Evolutionary conservation across 352 stramenopile species (phyloP).

Genomic region (Phytophthora pini): DNA sequence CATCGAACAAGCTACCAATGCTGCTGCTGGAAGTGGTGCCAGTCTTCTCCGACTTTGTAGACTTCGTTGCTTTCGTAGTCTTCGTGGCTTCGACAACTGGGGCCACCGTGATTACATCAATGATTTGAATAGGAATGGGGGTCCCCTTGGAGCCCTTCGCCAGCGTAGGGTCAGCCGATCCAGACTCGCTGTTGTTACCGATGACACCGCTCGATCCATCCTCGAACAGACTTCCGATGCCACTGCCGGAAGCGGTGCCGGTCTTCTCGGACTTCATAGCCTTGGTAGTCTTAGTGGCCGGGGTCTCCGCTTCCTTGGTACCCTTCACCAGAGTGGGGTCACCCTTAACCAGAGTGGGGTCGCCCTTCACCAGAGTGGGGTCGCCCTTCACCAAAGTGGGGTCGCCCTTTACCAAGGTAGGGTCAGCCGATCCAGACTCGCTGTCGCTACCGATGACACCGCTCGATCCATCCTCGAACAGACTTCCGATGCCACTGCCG

Average conservation of each 20-base stretch:
- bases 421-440: background rate
- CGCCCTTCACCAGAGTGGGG: too few relatives aligned
- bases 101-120: background rate
- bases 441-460: slow-evolving; percentile 4
- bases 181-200: background rate
- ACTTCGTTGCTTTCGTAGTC: slow-evolving; percentile 9
- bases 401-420: background rate
- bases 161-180: background rate
- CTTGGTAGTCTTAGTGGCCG: slow-evolving; percentile 12
- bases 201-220: slow-evolving; percentile 11
- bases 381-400: too few relatives aligned
- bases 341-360: too few relatives aligned
- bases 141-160: slow-evolving; percentile 13
- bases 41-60: slow-evolving; percentile 25
- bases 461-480: slow-evolving; percentile 13
- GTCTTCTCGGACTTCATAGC: slow-evolving; percentile 21
- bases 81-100: slow-evolving; percentile 4
- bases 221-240: slow-evolving; percentile 14
- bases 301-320: slow-evolving; percentile 1
- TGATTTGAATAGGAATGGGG: background rate
- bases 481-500: slow-evolving; percentile 8
- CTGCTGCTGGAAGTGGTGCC: slow-evolving; percentile 1
- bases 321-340: background rate
- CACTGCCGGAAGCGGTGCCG: slow-evolving; percentile 6
- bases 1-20: slow-evolving; percentile 19